Base-by-base conservation (phyloP, 768 basidiomycete species). In the Agaricus subrufescens region DNA sequence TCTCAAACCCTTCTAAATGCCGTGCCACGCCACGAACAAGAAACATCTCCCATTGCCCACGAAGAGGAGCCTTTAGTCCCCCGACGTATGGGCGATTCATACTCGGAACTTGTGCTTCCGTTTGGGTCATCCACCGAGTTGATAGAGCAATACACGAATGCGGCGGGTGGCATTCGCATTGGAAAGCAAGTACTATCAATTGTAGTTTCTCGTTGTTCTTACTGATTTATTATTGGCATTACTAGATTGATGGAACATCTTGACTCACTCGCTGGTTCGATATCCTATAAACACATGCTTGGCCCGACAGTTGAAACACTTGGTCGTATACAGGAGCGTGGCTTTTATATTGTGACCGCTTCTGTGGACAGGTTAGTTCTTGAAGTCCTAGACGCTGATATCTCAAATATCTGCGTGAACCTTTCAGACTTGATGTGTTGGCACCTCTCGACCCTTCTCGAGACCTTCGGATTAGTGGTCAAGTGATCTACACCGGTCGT, bases 311-410 rank as follows among this genome's bases (percentile, higher is more conserved):
- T 83, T n/a, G 69, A 78, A 59, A 78, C 75, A 1, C 68, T 85
- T 3, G 81, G 81, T 40, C 71, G 73, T 50, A 73, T 88, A 2
- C 72, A 82, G 23, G 79, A 87, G 49, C 76, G 79, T 26, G 88
- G 87, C 1, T 85, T 91, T 62, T 93, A 92, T 60, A 80, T 93
- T 60, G 91, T 91, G 11, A 93, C 91, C 2, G 91, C 91, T 34
- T 82, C 85, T 5, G 91, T 91, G 2, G 90, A 94, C 63, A 72
- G 90, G 86, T 83, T 54, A 31, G 69, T 52, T 19, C 8, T 9
- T 19, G 15, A 15, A 14, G 6, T n/a, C 34, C 31, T 6, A 37
- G 10, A n/a, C 10, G 3, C 38, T n/a, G 3, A 5, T 27, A 7
- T 50, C 43, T 31, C 40, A n/a, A 40, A 30, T 19, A 57, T 51